Percentiles rank a stretch among this genome's conserved stretches.
Evolutionary conservation across 805 yeast species (phyloP).

Genomic region (Hanseniaspora clermontiae): DNA sequence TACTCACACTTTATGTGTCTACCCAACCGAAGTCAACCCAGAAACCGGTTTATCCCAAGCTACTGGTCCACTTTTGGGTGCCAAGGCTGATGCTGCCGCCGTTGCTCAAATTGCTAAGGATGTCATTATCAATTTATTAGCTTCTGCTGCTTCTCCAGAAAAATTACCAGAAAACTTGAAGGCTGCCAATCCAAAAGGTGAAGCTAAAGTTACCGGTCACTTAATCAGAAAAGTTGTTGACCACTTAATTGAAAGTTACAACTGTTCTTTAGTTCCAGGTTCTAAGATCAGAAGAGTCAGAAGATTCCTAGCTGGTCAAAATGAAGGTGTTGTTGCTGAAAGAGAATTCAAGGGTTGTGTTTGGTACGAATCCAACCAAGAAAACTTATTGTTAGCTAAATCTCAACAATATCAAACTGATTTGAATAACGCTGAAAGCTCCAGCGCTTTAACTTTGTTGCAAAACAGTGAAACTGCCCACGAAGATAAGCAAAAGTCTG

Average conservation of each 20-base stretch:
- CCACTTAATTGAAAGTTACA: constrained; percentile 69
- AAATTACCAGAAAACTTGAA: constrained; percentile 48
- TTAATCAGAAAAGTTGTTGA: constrained; percentile 67
- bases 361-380: constrained; percentile 77
- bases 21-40: constrained; percentile 46
- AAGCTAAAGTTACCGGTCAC: constrained; percentile 47
- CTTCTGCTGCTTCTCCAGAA: constrained; percentile 62
- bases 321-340: constrained; percentile 84
- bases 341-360: constrained; percentile 84
- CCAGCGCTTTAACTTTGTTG: background rate
- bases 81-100: constrained; percentile 76
- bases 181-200: constrained; percentile 17
- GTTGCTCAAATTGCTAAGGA: constrained; percentile 86
- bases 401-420: constrained; percentile 29
- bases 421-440: constrained; percentile 4
- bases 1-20: constrained; percentile 77
- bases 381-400: constrained; percentile 37
- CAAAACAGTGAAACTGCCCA: constrained; percentile 13
- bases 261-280: constrained; percentile 82
- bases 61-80: constrained; percentile 68
- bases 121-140: constrained; percentile 65
- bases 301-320: constrained; percentile 91
- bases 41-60: constrained; percentile 30
- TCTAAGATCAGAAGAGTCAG: constrained; percentile 83
- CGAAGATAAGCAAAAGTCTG: constrained; percentile 11